Evolutionary conservation across 352 stramenopile species (phyloP).

Genomic region (Phytophthora lateralis): DNA sequence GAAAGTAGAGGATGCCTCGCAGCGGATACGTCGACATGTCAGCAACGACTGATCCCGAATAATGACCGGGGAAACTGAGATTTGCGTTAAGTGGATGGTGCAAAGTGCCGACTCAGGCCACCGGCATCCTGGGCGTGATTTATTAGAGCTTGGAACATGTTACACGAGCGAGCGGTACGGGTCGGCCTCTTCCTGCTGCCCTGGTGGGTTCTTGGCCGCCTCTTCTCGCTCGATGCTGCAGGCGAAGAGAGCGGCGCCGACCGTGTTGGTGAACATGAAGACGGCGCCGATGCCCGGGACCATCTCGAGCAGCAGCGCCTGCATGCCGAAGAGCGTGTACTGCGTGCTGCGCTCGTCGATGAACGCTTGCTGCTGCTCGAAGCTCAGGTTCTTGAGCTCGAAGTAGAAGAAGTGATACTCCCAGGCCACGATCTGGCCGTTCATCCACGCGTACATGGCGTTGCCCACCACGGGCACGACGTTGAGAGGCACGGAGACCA

Average conservation of each 20-base stretch:
- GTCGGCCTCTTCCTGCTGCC: conserved; percentile 24
- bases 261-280: conserved; percentile 68
- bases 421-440: conserved; percentile 56
- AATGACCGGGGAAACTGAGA: conserved; percentile 10
- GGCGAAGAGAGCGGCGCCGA: conserved; percentile 60
- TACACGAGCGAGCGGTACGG: conserved; percentile 23
- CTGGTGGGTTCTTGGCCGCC: conserved; percentile 17
- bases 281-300: conserved; percentile 53
- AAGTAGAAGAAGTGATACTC: conserved; percentile 74
- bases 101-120: background rate
- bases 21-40: conserved; percentile 50
- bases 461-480: conserved; percentile 60
- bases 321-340: conserved; percentile 61
- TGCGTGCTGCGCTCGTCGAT: conserved; percentile 45
- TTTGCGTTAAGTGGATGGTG: background rate
- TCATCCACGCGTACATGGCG: conserved; percentile 55
- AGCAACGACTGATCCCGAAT: conserved; percentile 8
- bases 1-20: conserved; percentile 48
- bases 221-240: conserved; percentile 56
- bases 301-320: conserved; percentile 62
- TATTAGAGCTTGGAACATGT: background rate
- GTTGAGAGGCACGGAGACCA: conserved; percentile 58
- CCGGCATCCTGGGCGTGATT: background rate
- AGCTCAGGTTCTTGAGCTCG: conserved; percentile 53
- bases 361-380: conserved; percentile 52